Evolutionary conservation across 148 eudicot species (phyloP).

Genomic region (Spergularia bocconei): DNA sequence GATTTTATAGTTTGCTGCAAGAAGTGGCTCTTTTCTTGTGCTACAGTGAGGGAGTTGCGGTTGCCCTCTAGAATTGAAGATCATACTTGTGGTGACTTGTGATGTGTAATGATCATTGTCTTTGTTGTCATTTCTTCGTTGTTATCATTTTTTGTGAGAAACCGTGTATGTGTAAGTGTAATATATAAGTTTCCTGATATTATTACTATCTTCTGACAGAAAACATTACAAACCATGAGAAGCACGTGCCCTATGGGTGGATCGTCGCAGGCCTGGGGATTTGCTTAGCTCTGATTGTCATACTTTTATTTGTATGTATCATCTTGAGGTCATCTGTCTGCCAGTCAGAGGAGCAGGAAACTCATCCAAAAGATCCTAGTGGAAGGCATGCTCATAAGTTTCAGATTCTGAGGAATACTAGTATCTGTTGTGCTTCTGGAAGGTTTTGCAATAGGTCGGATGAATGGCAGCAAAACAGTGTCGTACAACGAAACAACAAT

Average conservation of each 20-base stretch:
- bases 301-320: conserved; percentile 48
- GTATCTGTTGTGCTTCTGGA: conserved; percentile 81
- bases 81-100: too few species aligned
- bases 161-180: not conserved
- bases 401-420: conserved; percentile 62
- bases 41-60: too few species aligned
- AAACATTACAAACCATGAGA: conserved; percentile 36
- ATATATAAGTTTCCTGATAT: not conserved
- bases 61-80: too few species aligned
- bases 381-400: conserved; percentile 59
- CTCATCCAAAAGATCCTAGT: conserved; percentile 52
- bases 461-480: conserved; percentile 54
- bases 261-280: conserved; percentile 65
- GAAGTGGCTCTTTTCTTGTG: too few species aligned
- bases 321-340: conserved; percentile 53
- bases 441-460: conserved; percentile 57
- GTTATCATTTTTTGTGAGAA: not conserved
- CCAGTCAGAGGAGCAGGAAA: conserved; percentile 32
- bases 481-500: conserved; percentile 45
- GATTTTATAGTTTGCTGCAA: too few species aligned
- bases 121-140: not conserved
- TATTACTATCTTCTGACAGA: conserved; percentile 35
- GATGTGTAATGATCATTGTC: too few species aligned
- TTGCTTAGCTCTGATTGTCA: conserved; percentile 54
- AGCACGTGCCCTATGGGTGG: conserved; percentile 68